These are phyloP conservation scores for Candida labiduridarum DNA, from an alignment of 1,139 yeast genomes.

Conservation along the genomic window DNA sequence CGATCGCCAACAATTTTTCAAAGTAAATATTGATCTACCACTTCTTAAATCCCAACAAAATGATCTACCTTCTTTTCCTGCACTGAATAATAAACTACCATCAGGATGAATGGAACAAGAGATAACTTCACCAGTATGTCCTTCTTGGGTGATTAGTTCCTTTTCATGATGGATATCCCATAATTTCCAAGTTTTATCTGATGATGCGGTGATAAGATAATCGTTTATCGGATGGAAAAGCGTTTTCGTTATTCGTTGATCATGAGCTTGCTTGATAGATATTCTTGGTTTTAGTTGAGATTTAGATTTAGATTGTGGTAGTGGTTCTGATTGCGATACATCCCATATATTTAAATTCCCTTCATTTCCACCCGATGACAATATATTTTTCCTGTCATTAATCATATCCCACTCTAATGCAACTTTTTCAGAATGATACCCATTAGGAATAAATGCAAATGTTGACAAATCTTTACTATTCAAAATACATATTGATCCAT, in stretches of 20 bases:
- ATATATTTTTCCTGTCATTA: constrained; percentile 16
- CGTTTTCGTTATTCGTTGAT: constrained; percentile 61
- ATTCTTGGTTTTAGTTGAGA: constrained; percentile 17
- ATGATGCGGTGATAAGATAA: constrained; percentile 70
- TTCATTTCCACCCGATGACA: constrained; percentile 69
- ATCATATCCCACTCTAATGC: constrained; percentile 62
- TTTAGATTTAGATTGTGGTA: not conserved
- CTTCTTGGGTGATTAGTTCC: constrained; percentile 63
- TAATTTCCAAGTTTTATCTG: constrained; percentile 85
- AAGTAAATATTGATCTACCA: constrained; percentile 63
- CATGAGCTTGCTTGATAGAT: constrained; percentile 42
- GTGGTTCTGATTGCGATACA: constrained; percentile 12
- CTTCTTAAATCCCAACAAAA: constrained; percentile 86
- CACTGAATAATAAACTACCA: constrained; percentile 76
- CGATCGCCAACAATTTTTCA: constrained; percentile 71
- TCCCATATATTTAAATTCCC: constrained; percentile 56
- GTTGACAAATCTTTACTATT: constrained; percentile 37
- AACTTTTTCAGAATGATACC: constrained; percentile 58
- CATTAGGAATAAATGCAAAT: constrained; percentile 11
- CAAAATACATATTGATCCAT: constrained; percentile 58
- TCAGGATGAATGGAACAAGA: constrained; percentile 69
- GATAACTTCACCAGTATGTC: constrained; percentile 78
- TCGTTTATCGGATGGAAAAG: constrained; percentile 65
- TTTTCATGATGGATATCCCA: constrained; percentile 62
- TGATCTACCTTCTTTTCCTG: constrained; percentile 77